phyloP scores from a whole-genome alignment of 1,284 basidiomycete genomes.

The Irpex lacteus region DNA sequence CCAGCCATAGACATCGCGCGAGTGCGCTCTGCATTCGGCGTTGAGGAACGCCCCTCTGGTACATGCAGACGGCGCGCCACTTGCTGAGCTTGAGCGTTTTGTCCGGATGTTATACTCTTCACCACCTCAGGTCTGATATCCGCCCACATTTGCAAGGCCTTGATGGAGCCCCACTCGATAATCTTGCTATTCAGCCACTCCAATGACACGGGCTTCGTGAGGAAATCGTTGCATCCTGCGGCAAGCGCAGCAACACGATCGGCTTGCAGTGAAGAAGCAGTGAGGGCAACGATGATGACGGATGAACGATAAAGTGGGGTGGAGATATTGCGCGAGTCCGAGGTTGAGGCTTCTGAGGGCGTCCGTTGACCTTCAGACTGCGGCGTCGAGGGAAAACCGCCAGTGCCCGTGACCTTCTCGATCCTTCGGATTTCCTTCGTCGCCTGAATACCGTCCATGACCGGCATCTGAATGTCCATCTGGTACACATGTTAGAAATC shows the following conservation, averaged over 20 bases:
- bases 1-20: slow-evolving; percentile 26
- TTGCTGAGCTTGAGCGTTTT: slow-evolving; percentile 59
- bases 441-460: slow-evolving; percentile 97
- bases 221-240: slow-evolving; percentile 98
- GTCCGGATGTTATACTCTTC: slow-evolving; percentile 50
- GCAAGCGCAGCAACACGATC: slow-evolving; percentile 96
- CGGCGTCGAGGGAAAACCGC: slow-evolving; percentile 69
- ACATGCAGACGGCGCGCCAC: slow-evolving; percentile 70
- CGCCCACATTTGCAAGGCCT: slow-evolving; percentile 86
- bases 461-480: slow-evolving; percentile 99
- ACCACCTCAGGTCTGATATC: slow-evolving; percentile 67
- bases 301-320: slow-evolving; percentile 81
- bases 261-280: slow-evolving; percentile 88
- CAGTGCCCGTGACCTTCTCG: slow-evolving; percentile 70
- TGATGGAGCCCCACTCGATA: slow-evolving; percentile 95
- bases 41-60: slow-evolving; percentile 46
- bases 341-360: slow-evolving; percentile 47
- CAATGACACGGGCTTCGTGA: slow-evolving; percentile 95
- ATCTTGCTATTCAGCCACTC: slow-evolving; percentile 98
- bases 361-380: slow-evolving; percentile 56
- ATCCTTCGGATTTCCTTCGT: slow-evolving; percentile 93
- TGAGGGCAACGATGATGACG: slow-evolving; percentile 98
- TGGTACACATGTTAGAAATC: slow-evolving; percentile 28
- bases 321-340: slow-evolving; percentile 42
- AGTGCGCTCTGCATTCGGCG: slow-evolving; percentile 32